Base-by-base conservation (phyloP, 2,329 filamentous ascomycete species). In the Monilinia vaccinii-corymbosi region DNA sequence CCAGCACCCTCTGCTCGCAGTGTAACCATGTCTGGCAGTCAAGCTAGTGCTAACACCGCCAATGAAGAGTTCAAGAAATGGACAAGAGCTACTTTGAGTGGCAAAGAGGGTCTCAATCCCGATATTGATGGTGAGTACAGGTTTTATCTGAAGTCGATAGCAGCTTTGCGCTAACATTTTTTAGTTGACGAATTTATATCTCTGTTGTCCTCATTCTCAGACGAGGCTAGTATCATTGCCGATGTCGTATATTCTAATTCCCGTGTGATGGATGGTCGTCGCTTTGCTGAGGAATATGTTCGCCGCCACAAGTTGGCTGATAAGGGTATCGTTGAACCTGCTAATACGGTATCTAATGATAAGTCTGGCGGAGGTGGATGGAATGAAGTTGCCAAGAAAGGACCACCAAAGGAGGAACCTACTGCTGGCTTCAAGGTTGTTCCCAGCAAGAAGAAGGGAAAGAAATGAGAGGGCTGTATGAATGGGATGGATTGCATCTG, bases 371-470 rank as follows among this genome's bases (percentile, higher is more conserved):
- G 93, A n/a, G 86, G 89, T 59, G 93, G 93, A 23, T 99, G 94
- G 94, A 96, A 82, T 68, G 94, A 97, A 76, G 94, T 99, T 56
- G 94, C 94, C 1, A 97, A 97, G 85, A 97, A 97, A 80, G 88
- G 88, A 52, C 75, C 77, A 58, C 76, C 77, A 60, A 75, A 73
- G 63, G 75, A 76, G 69, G 74, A 67, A 69, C 64, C 67, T 55
- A 64, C 74, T 52, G 71, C 75, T 47, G 82, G 79, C 28, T 97
- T 97, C 78, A 94, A 94, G 79, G 89, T 97, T 57, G 93, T 97
- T 13, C 84, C 90, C 16, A 82, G 86, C 64, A 92, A 94, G 74
- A 97, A 97, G 85, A 96, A 96, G 83, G 86, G 87, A 71, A 87
- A 88, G 79, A 91, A 87, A 79, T 86, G 62, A 69, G 64, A n/a